Percentiles rank a stretch among this genome's conserved stretches.
These are phyloP conservation scores for Ascochyta pisi DNA, from an alignment of 2,329 filamentous ascomycete genomes.

Conservation along the genomic window DNA sequence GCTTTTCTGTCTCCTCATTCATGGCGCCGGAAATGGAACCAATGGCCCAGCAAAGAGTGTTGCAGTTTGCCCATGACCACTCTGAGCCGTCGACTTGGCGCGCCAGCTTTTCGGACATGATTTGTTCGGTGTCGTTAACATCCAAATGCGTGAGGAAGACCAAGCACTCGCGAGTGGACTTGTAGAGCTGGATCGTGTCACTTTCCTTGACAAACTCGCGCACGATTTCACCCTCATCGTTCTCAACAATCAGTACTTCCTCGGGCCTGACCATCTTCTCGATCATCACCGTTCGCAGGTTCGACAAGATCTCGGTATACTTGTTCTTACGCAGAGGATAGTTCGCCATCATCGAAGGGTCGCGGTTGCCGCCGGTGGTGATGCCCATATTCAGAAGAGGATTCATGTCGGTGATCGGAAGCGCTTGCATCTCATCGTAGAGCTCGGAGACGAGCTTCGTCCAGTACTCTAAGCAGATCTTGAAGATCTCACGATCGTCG, in stretches of 20 bases:
- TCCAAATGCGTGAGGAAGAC: constrained; percentile 98
- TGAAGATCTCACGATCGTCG: constrained; percentile 98
- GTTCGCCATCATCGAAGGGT: constrained; percentile 83
- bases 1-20: constrained; percentile 99
- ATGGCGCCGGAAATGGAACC: constrained; percentile 98
- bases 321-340: constrained; percentile 98
- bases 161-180: constrained; percentile 95
- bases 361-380: constrained; percentile 81
- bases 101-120: constrained; percentile 98
- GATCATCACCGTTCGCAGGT: constrained; percentile 96
- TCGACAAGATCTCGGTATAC: constrained; percentile 92
- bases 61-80: constrained; percentile 99
- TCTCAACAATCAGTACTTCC: constrained; percentile 98
- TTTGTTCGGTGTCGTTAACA: constrained; percentile 95
- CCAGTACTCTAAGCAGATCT: constrained; percentile 99
- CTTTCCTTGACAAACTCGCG: constrained; percentile 99
- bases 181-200: constrained; percentile 98
- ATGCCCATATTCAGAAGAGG: constrained; percentile 82
- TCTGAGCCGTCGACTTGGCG: constrained; percentile 94
- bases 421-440: constrained; percentile 97
- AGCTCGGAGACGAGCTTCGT: constrained; percentile 97
- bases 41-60: constrained; percentile 99
- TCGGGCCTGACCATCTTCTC: constrained; percentile 99
- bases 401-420: constrained; percentile 92
- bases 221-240: constrained; percentile 98